Base-by-base conservation (phyloP, 345 rosid species). In the Moricandia moricandioides region DNA sequence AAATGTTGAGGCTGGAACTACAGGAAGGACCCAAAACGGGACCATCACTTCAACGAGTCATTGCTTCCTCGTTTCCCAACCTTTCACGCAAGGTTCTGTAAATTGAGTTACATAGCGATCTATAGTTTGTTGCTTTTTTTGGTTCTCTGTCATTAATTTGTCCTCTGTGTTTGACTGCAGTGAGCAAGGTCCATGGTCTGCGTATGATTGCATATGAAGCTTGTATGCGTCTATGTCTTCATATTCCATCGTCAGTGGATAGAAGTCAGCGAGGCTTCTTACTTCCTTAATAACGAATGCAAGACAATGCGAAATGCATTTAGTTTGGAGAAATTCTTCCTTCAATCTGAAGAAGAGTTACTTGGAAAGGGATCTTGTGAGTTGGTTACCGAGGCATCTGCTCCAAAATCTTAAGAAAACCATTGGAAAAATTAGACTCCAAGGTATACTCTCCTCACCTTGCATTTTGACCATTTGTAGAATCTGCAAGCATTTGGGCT, bases 161-260 rank as follows among this genome's bases (percentile, higher is more conserved):
- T 69, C 64, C 31, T 11, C 24, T 35, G 68, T 35, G 68, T 59
- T 70, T 26, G 66, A 40, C 61, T 74, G 71, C 91, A 95, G 99
- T 79, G 97, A 91, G 56, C 83, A 87, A 79, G 97, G 99, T 70
- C 97, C 97, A 40, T 95, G 99, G 99, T 88, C 84, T 79, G 91
- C 91, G 13, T n/a, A 90, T 95, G 72, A 85, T 95, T 71, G 85
- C 97, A 3, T 95, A 91, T 76, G 97, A 95, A 70, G 97, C 92
- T 2, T 95, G 99, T 74, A 83, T 89, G 55, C 91, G 97, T 43
- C 79, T 95, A 40, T 95, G 97, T 78, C 97, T 95, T 60, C 86
- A 92, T 67, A n/a, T n/a, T n/a, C 91, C 97, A 52, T 88, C 86
- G 90, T 93, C 97, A 43, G 83, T 67, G 64, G 91, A 96, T 67